Evolutionary conservation across 2,329 filamentous ascomycete genomes (phyloP), one percentile per base, ranked within the genome.

Genomic region (Colletotrichum tanaceti): DNA sequence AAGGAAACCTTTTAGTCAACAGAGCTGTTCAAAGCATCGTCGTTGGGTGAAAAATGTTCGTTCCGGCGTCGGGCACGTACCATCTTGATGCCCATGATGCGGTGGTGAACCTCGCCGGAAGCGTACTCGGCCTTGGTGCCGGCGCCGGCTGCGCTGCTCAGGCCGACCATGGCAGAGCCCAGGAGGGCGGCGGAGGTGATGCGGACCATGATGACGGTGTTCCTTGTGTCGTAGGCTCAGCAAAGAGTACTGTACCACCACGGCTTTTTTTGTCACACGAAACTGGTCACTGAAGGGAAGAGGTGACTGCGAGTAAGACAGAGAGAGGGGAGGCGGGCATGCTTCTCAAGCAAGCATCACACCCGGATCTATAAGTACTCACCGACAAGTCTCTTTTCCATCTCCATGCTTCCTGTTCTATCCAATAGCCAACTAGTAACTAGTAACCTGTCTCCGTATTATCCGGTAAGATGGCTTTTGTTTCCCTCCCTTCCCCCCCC

Each of bases 31-130:
- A 7, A 18, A 43, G n/a, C 14, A 16, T 35, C 9, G 10, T 35
- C 9, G 32, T 35, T 10, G 32, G 9, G 32, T 35, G 11, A 5
- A 22, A n/a, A n/a, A n/a, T n/a, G 18, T 7, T 18, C n/a, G n/a
- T n/a, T n/a, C 20, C 47, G 14, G 13, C 18, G 22, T 5, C n/a
- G 20, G 3, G 11, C 13, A 57, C 71, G 10, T 46, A 73, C 73
- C 73, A 73, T 73, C 68, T 74, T 74, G 67, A 73, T 71, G 52
- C 68, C 70, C 73, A 73, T 74, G 65, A 74, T 73, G 38, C 69
- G 59, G 46, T 70, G 60, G 57, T 74, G 73, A 16, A 74, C 71
- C 3, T 53, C 63, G 22, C 73, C 73, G 35, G 70, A 72, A 6
- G 58, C 72, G 44, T 74, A 74, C 63, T 74, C 63, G 3, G 58